Conservation (phyloP, 768 basidiomycete species). For the Psilocybe tampanensis region DNA sequence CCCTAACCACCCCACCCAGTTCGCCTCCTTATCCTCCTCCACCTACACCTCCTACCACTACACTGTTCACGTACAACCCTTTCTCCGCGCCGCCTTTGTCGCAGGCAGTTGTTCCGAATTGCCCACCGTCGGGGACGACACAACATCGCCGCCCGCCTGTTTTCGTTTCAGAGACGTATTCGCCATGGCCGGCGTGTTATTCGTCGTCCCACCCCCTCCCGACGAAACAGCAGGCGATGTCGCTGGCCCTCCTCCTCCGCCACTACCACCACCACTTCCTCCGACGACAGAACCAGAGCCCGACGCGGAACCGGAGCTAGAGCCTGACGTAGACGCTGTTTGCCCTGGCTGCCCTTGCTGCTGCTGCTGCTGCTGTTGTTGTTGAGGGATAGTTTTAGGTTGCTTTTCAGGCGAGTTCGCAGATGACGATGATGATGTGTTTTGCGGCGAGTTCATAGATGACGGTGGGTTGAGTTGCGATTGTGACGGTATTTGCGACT, state of each 20-base stretch:
- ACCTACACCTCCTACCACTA: too few relatives aligned
- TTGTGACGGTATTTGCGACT: too few relatives aligned
- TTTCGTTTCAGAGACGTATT: slow-evolving; percentile 61
- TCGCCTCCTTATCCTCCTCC: too few relatives aligned
- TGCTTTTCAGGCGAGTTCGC: slow-evolving; percentile 64
- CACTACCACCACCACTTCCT: too few relatives aligned
- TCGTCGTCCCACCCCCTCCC: slow-evolving; percentile 43
- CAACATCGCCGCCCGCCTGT: slow-evolving; percentile 35
- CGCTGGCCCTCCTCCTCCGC: too few relatives aligned
- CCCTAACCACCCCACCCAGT: too few relatives aligned
- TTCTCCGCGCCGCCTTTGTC: too few relatives aligned
- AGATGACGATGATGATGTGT: slow-evolving; percentile 45
- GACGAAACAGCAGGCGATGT: slow-evolving; percentile 34
- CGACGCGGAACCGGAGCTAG: slow-evolving; percentile 33
- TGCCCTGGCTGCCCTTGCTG: slow-evolving; percentile 15
- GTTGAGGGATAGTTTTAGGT: slow-evolving; percentile 54
- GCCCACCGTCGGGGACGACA: slow-evolving; percentile 53
- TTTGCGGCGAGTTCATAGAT: slow-evolving; percentile 50
- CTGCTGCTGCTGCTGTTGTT: slow-evolving; percentile 17
- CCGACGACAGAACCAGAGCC: too few relatives aligned
- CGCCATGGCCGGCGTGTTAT: slow-evolving; percentile 53
- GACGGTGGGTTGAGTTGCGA: slow-evolving; percentile 30
- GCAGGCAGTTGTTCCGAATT: slow-evolving; percentile 44
- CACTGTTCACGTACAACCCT: too few relatives aligned
- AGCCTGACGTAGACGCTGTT: slow-evolving; percentile 19